These are phyloP conservation scores for Sphaceloma murrayae DNA, from an alignment of 2,329 filamentous ascomycete genomes.

Conservation along the genomic window DNA sequence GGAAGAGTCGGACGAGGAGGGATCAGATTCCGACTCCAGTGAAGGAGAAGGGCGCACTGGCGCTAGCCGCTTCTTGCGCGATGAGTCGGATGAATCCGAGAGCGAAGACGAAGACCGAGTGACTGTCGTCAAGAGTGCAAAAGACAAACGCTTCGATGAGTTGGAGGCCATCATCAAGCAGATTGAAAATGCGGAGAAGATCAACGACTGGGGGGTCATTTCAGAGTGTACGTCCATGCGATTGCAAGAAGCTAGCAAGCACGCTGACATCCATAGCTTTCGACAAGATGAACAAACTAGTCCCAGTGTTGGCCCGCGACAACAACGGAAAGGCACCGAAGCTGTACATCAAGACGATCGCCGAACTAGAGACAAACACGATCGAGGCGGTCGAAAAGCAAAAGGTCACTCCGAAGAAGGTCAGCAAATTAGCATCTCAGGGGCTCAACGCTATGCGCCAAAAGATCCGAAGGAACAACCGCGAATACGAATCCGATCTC, in stretches of 20 bases:
- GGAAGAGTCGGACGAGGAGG: slow-evolving; percentile 42
- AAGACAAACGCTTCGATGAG: slow-evolving; percentile 94
- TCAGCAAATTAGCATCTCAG: slow-evolving; percentile 92
- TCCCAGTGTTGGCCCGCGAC: slow-evolving; percentile 38
- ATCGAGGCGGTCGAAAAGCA: slow-evolving; percentile 91
- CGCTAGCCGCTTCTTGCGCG: slow-evolving; percentile 73
- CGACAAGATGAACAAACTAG: slow-evolving; percentile 53
- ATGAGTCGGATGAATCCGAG: slow-evolving; percentile 64
- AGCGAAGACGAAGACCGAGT: slow-evolving; percentile 76
- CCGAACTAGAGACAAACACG: slow-evolving; percentile 89
- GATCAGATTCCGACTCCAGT: slow-evolving; percentile 31
- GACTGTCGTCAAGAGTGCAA: slow-evolving; percentile 89
- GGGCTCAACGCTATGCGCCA: slow-evolving; percentile 96
- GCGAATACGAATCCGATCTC: slow-evolving; percentile 81
- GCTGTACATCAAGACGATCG: slow-evolving; percentile 82
- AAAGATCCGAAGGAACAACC: slow-evolving; percentile 97
- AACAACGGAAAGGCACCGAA: slow-evolving; percentile 73
- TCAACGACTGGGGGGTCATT: slow-evolving; percentile 93
- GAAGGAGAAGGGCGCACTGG: slow-evolving; percentile 56
- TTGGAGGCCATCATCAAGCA: slow-evolving; percentile 78
- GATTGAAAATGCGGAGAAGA: slow-evolving; percentile 96
- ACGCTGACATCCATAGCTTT: slow-evolving; percentile 28
- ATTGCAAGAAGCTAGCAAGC: background rate
- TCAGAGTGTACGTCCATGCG: slow-evolving; percentile 23
- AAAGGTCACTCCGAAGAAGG: slow-evolving; percentile 94